Evolutionary conservation across 805 yeast genomes (phyloP).

Genomic region (Candida palmyrensis): DNA sequence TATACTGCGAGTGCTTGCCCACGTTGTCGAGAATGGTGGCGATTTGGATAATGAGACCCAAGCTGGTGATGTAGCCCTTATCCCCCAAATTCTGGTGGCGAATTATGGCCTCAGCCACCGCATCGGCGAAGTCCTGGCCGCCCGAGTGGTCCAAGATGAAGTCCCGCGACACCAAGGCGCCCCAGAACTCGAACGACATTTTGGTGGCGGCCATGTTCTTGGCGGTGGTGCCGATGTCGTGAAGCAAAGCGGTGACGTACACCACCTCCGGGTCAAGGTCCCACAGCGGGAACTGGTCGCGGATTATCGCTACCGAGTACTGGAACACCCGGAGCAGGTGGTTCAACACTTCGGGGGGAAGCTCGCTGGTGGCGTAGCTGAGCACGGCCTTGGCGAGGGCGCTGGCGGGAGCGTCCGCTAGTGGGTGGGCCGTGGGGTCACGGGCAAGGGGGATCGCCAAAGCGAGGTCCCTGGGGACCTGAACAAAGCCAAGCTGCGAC

Average conservation of each 20-base stretch:
- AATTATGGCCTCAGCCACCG: constrained; percentile 29
- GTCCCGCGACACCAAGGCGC: constrained; percentile 24
- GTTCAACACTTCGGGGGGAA: constrained; percentile 20
- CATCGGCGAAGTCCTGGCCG: constrained; percentile 26
- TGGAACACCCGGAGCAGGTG: constrained; percentile 27
- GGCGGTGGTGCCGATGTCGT: constrained; percentile 31
- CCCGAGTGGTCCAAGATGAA: constrained; percentile 18
- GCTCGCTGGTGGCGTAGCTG: constrained; percentile 16
- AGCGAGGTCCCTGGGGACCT: constrained; percentile 21
- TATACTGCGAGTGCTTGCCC: constrained; percentile 20
- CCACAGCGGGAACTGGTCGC: constrained; percentile 29
- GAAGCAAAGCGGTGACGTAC: constrained; percentile 25
- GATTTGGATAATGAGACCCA: constrained; percentile 27
- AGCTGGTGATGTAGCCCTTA: constrained; percentile 25
- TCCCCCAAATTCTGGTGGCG: constrained; percentile 32
- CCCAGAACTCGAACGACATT: constrained; percentile 30
- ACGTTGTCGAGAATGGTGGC: constrained; percentile 30
- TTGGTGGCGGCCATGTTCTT: constrained; percentile 27
- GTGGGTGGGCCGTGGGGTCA: constrained; percentile 18
- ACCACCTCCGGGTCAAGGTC: constrained; percentile 22
- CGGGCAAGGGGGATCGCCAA: constrained; percentile 19
- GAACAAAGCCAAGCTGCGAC: constrained; percentile 27
- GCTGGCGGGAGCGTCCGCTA: constrained; percentile 15
- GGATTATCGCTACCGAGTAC: constrained; percentile 23
- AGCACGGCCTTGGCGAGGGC: constrained; percentile 13